Evolutionary conservation across 768 basidiomycete genomes (phyloP), one percentile per base, ranked within the genome.

Genomic region (Suillus tomentosus): DNA sequence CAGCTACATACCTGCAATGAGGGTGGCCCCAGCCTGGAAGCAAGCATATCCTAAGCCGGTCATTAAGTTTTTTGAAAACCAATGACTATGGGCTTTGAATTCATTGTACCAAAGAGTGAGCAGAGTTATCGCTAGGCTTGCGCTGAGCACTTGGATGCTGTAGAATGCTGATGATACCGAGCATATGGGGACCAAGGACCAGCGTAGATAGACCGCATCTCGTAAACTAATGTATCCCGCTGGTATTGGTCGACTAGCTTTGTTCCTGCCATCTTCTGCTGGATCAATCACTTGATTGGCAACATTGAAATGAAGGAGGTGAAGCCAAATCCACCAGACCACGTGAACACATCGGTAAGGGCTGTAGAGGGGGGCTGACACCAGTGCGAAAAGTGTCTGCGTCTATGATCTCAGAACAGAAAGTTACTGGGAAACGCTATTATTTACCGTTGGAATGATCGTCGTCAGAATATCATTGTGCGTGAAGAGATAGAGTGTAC

Each of bases 251-350:
- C 83, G 74, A 69, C 74, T 79, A 13, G 79, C 73, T 63, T 82
- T 81, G 64, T 84, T 84, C 64, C 63, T 69, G 13, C 67, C 68
- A 65, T 84, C 83, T 68, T 84, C 83, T 45, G 77, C 77, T 11
- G 77, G 74, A 61, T 74, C 72, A 36, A 77, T 69, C 14, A 74
- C 67, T 67, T 84, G 83, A 61, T 84, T 84, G 9, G 80, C 72
- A 19, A 79, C 71, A 58, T 79, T 74, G 72, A 79, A 81, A 47
- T 81, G 80, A 7, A 84, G 71, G 36, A 82, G 73, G 65, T 84
- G 83, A 6, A 82, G 64, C 76, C 78, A 82, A 13, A 81, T 78
- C 83, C 83, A 84, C 43, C 79, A 67, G 43, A 79, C 67, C 14
- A 76, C 71, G 40, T 77, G 70, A 14, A 72, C 61, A 5, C 78